Percentiles rank a stretch among this genome's conserved stretches.
These are phyloP conservation scores for Achaetomium macrosporum DNA, from an alignment of 2,329 filamentous ascomycete genomes.

Conservation along the genomic window DNA sequence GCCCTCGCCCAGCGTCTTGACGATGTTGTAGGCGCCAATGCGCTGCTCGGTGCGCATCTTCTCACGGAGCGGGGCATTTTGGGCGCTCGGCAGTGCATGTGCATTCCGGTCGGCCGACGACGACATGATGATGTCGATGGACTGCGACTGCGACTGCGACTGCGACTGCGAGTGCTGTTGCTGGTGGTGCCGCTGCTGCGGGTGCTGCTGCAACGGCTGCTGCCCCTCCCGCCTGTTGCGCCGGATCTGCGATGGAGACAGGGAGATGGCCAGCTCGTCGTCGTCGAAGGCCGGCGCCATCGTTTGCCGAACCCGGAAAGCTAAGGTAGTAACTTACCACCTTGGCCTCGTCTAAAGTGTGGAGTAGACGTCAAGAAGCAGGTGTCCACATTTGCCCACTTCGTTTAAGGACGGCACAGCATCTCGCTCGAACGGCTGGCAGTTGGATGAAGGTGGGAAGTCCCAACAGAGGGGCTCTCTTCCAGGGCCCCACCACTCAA, in stretches of 20 bases:
- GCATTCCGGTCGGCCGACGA: slow-evolving; percentile 20
- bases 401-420: background rate
- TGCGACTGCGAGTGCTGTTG: background rate
- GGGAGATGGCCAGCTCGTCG: slow-evolving; percentile 75
- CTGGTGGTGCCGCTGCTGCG: slow-evolving; percentile 25
- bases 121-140: slow-evolving; percentile 32
- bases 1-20: slow-evolving; percentile 88
- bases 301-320: background rate
- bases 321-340: background rate
- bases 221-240: slow-evolving; percentile 37
- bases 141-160: background rate
- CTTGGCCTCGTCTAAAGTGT: slow-evolving; percentile 6
- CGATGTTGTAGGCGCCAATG: slow-evolving; percentile 84
- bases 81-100: slow-evolving; percentile 19
- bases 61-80: slow-evolving; percentile 32
- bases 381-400: background rate
- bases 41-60: slow-evolving; percentile 68
- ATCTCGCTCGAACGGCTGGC: too few relatives aligned
- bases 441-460: too few relatives aligned
- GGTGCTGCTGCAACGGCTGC: slow-evolving; percentile 18
- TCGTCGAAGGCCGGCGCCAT: slow-evolving; percentile 48
- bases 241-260: slow-evolving; percentile 59
- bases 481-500: too few relatives aligned
- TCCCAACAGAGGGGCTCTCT: too few relatives aligned
- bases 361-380: background rate